These are phyloP conservation scores for Tilletia setariae DNA, from an alignment of 1,284 basidiomycete species.

Conservation along the genomic window DNA sequence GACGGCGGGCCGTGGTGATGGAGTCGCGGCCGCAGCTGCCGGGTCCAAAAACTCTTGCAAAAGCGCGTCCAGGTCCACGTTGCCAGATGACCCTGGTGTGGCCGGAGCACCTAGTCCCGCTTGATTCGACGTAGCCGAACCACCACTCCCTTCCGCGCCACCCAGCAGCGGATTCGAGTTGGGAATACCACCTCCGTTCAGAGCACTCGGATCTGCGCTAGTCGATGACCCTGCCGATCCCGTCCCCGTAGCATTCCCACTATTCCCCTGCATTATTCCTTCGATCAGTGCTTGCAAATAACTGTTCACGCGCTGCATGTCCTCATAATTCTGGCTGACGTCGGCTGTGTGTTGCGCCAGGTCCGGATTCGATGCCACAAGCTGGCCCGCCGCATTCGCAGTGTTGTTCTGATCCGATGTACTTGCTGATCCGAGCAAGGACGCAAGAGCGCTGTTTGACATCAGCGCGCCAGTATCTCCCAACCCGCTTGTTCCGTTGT, in stretches of 20 bases:
- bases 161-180: background rate
- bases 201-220: background rate
- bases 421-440: background rate
- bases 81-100: background rate
- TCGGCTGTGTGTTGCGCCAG: slow-evolving; percentile 2
- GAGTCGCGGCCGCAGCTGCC: background rate
- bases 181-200: background rate
- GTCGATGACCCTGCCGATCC: background rate
- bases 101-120: background rate
- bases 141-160: background rate
- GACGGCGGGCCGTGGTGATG: background rate
- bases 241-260: no score
- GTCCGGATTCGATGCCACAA: background rate
- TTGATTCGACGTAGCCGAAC: background rate
- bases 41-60: slow-evolving; percentile 9
- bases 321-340: background rate
- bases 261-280: slow-evolving; percentile 4
- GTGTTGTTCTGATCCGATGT: background rate
- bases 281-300: slow-evolving; percentile 12
- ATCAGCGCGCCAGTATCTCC: no score
- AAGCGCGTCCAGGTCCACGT: slow-evolving; percentile 1
- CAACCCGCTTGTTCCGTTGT: no score
- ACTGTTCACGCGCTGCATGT: slow-evolving; percentile 10
- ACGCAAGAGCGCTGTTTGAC: no score
- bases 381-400: background rate